phyloP scores from a whole-genome alignment of 2,329 filamentous ascomycete genomes.

The Nemania bipapillata region DNA sequence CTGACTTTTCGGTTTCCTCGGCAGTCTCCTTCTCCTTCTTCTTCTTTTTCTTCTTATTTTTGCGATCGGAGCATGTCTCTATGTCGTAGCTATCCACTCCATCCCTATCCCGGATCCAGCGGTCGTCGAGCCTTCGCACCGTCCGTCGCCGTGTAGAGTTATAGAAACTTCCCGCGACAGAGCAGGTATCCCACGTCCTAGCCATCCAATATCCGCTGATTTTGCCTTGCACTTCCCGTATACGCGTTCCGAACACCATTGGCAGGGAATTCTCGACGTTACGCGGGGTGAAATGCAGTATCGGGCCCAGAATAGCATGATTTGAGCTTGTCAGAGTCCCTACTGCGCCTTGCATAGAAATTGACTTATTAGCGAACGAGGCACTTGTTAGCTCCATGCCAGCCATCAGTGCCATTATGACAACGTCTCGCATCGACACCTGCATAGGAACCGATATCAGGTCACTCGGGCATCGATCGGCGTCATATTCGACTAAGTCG shows the following conservation, averaged over 20 bases:
- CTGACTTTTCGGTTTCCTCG: neutral
- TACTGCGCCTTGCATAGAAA: constrained; percentile 25
- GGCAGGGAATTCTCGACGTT: constrained; percentile 5
- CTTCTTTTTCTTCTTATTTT: neutral
- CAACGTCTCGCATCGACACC: constrained; percentile 25
- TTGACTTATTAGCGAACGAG: constrained; percentile 20
- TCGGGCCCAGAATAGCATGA: constrained; percentile 22
- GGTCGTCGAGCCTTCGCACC: constrained; percentile 22
- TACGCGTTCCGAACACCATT: constrained; percentile 6
- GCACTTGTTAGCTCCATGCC: constrained; percentile 25
- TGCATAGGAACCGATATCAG: constrained; percentile 24
- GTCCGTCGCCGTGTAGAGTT: constrained; percentile 20
- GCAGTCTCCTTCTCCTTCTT: neutral
- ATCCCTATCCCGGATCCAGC: constrained; percentile 23
- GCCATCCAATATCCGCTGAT: constrained; percentile 19
- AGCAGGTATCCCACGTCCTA: constrained; percentile 24
- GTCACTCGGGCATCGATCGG: constrained; percentile 25
- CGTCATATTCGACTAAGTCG: constrained; percentile 26
- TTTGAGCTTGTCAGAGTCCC: constrained; percentile 24
- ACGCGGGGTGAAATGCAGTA: constrained; percentile 24
- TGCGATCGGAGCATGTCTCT: neutral
- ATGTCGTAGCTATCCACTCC: constrained; percentile 17
- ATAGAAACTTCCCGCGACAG: constrained; percentile 21
- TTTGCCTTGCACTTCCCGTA: neutral
- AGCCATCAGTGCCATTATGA: constrained; percentile 26